Evolutionary conservation across 345 rosid genomes (phyloP), one percentile per base, ranked within the genome.

Genomic region (Pistacia atlantica): DNA sequence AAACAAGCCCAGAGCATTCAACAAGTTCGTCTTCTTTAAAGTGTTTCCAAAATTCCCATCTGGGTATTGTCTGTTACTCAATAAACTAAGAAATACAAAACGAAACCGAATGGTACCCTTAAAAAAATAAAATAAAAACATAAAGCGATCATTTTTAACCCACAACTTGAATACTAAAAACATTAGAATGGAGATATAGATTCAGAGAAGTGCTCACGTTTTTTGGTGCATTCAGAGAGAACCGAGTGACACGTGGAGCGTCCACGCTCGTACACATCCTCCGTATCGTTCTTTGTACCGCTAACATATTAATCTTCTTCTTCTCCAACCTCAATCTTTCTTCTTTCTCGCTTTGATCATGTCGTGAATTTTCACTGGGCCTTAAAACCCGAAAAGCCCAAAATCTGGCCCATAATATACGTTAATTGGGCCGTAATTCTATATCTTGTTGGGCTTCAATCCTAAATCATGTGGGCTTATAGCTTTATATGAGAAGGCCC

Each of bases 141-240:
- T 11, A 54, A 69, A 52, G n/a, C 18, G 25, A 18, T 12, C 13
- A 25, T 11, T 11, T 67, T 57, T 18, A 56, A 16, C 12, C 77
- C 28, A 42, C 58, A 69, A 25, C n/a, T 51, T 25, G 7, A 35
- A n/a, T 37, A 61, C 8, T 61, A 22, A 37, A 45, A 11, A 9
- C 6, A 33, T n/a, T 55, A 63, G 76, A 45, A 38, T 11, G 1
- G 55, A 76, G 46, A 6, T 18, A 28, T 8, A 0, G 52, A 20
- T 2, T 35, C 46, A 65, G 37, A 57, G 3, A 69, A 49, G 79
- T 78, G 68, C 86, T 81, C 80, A 93, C 98, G 59, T 63, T 62
- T 80, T 88, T 92, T 66, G 98, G 92, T 61, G 91, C 84, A 72
- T 81, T 35, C 25, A 90, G 82, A 72, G 90, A 81, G 80, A 91